Conservation (phyloP, 305 asterid species). For the Galium porrigens region DNA sequence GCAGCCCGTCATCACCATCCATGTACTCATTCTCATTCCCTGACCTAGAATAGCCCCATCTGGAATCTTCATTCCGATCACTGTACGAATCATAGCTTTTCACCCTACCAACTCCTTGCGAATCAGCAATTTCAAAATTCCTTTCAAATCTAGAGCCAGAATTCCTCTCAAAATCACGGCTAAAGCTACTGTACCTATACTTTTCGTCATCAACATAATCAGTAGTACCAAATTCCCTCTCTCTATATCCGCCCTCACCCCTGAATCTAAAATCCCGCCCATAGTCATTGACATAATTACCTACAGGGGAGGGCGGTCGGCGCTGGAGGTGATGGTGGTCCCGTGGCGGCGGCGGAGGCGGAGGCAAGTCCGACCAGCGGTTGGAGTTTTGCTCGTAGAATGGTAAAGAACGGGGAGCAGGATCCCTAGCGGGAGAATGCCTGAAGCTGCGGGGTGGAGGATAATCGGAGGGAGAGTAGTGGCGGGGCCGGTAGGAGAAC, state of each 20-base stretch:
- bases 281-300: slow-evolving; percentile 14
- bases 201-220: slow-evolving; percentile 14
- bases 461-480: slow-evolving; percentile 23
- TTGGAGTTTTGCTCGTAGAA: slow-evolving; percentile 1
- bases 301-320: slow-evolving; percentile 22
- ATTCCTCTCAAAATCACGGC: slow-evolving; percentile 9
- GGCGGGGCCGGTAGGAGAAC: slow-evolving; percentile 22
- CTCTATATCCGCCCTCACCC: slow-evolving; percentile 23
- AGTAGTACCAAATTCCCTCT: not conserved
- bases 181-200: slow-evolving; percentile 3
- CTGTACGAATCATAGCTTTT: slow-evolving; percentile 21
- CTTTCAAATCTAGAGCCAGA: slow-evolving; percentile 4
- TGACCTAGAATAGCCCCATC: slow-evolving; percentile 21
- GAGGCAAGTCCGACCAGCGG: slow-evolving; percentile 12
- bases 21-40: slow-evolving; percentile 11
- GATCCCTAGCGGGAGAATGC: slow-evolving; percentile 19
- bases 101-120: not conserved
- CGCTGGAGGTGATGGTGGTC: slow-evolving; percentile 11
- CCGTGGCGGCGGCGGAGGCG: slow-evolving; percentile 14
- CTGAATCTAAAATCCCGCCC: slow-evolving; percentile 23
- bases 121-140: slow-evolving; percentile 8
- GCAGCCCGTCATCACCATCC: slow-evolving; percentile 14
- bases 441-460: slow-evolving; percentile 18
- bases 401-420: not conserved
- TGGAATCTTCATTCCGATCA: slow-evolving; percentile 26